phyloP scores from a whole-genome alignment of 441 rosid species.

The Eruca vesicaria region DNA sequence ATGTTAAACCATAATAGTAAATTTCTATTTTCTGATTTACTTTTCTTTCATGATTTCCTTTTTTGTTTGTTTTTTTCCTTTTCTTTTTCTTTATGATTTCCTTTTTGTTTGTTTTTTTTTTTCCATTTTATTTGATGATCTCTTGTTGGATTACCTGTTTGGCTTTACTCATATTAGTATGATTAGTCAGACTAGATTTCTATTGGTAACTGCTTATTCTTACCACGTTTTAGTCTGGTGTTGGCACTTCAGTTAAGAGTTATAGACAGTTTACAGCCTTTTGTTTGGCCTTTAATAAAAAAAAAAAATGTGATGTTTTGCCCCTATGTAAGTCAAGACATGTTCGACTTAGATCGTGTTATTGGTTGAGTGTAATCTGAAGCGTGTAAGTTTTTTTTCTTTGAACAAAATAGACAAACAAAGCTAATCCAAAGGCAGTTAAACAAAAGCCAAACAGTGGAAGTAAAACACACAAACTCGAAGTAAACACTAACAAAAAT shows the following conservation, averaged over 20 bases:
- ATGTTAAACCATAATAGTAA: too few species aligned
- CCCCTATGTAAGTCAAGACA: background rate
- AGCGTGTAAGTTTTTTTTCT: background rate
- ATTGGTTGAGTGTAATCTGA: background rate
- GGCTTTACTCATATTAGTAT: too few species aligned
- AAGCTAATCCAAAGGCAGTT: background rate
- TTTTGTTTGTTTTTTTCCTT: too few species aligned
- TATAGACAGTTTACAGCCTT: background rate
- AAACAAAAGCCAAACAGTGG: constrained; percentile 3
- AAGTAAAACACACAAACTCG: background rate
- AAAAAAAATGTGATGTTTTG: background rate
- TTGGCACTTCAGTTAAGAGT: background rate
- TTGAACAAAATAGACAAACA: background rate
- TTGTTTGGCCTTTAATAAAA: background rate
- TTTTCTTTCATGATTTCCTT: too few species aligned
- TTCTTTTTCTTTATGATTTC: too few species aligned
- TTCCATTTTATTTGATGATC: too few species aligned
- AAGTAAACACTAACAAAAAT: constrained; percentile 7
- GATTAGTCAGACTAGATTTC: background rate
- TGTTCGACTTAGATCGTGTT: background rate
- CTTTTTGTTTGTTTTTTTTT: too few species aligned
- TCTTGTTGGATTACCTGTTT: too few species aligned
- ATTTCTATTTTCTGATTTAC: too few species aligned
- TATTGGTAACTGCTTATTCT: background rate
- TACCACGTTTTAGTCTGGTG: background rate